Evolutionary conservation across 768 basidiomycete genomes (phyloP).

Genomic region (Mycena kentingensis): DNA sequence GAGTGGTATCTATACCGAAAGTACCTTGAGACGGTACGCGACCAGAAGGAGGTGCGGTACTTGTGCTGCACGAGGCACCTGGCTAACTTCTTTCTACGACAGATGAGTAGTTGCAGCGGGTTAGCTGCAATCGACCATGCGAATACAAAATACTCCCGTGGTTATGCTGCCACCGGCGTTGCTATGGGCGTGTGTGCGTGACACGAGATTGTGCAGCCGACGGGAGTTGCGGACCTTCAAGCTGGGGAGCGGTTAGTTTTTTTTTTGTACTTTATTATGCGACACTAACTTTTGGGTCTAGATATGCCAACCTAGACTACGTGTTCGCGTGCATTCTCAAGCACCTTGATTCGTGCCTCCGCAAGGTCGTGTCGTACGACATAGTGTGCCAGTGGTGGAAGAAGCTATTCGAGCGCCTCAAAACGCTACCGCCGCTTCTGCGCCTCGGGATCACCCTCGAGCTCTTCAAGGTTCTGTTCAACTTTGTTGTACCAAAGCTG

Average conservation of each 20-base stretch:
- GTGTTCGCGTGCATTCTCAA: constrained; percentile 18
- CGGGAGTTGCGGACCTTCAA: constrained; percentile 33
- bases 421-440: constrained; percentile 8
- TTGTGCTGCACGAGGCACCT: background rate
- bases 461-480: background rate
- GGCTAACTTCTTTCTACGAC: background rate
- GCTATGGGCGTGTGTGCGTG: constrained; percentile 25
- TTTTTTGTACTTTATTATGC: background rate
- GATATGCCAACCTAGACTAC: constrained; percentile 33
- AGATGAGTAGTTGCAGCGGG: constrained; percentile 32
- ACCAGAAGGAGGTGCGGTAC: constrained; percentile 17
- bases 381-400: constrained; percentile 34
- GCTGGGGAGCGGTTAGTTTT: constrained; percentile 34
- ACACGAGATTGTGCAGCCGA: constrained; percentile 26
- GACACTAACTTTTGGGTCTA: constrained; percentile 5
- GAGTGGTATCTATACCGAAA: constrained; percentile 5
- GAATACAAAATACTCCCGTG: constrained; percentile 26
- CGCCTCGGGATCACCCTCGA: background rate
- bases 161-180: constrained; percentile 28
- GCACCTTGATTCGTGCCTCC: background rate
- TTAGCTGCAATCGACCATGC: constrained; percentile 29
- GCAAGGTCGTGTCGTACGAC: constrained; percentile 30
- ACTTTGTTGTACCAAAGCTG: constrained; percentile 21
- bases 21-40: constrained; percentile 3
- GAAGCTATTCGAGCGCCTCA: constrained; percentile 25